A percentile compares a stretch with the other conserved stretches of the same genome.
phyloP scores from a whole-genome alignment of 352 stramenopile genomes.

The Pythium dissotocum region DNA sequence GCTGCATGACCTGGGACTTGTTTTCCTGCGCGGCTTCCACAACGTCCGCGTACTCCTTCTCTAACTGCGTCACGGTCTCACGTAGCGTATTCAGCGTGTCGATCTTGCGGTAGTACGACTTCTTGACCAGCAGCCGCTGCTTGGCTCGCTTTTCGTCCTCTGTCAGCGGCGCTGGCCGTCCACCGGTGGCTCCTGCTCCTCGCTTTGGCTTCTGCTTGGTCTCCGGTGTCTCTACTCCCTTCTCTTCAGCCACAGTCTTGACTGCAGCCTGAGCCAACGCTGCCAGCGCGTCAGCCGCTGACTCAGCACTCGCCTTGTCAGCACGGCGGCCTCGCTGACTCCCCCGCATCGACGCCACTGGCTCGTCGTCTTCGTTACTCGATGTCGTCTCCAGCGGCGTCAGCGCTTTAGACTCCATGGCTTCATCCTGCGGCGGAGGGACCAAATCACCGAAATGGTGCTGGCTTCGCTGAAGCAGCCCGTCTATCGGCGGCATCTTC shows the following conservation, averaged over 20 bases:
- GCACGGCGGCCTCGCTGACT: not conserved
- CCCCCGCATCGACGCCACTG: not conserved
- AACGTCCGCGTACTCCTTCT: slow-evolving; percentile 46
- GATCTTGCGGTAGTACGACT: slow-evolving; percentile 78
- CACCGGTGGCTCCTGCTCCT: not conserved
- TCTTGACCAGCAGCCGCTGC: slow-evolving; percentile 67
- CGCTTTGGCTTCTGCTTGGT: not conserved
- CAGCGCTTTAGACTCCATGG: slow-evolving; percentile 4
- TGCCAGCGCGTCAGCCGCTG: not conserved
- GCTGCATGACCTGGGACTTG: not conserved
- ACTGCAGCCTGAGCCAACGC: slow-evolving; percentile 15
- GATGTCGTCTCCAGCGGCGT: not conserved
- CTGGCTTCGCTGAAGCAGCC: slow-evolving; percentile 4
- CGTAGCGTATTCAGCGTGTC: slow-evolving; percentile 64
- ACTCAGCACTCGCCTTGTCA: not conserved
- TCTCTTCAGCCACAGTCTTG: not conserved
- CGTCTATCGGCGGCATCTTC: not conserved
- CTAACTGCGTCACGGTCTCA: slow-evolving; percentile 44
- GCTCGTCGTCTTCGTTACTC: slow-evolving; percentile 2
- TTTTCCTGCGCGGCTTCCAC: slow-evolving; percentile 23
- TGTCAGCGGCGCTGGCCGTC: slow-evolving; percentile 27
- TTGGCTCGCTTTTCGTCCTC: slow-evolving; percentile 67
- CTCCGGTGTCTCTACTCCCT: not conserved
- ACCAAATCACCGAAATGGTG: slow-evolving; percentile 5
- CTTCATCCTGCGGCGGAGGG: slow-evolving; percentile 5